Evolutionary conservation across 495 filamentous ascomycete species (phyloP).

Genomic region (Cudoniella acicularis): DNA sequence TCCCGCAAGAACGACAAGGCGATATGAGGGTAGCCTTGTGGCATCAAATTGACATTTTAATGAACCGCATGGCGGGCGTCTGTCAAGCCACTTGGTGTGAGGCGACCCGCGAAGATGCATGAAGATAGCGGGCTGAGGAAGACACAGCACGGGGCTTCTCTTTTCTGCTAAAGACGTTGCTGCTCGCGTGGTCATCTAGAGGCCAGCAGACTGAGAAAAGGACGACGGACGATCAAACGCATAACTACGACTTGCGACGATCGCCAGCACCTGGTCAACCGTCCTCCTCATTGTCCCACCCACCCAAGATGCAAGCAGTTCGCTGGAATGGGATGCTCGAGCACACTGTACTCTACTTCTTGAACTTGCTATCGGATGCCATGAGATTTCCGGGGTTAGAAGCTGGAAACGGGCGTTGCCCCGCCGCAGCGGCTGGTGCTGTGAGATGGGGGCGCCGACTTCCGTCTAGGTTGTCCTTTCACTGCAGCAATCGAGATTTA

Average conservation of each 20-base stretch:
- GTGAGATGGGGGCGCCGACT: not conserved
- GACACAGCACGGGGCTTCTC: too few relatives aligned
- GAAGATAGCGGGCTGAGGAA: not conserved
- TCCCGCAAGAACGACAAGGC: not conserved
- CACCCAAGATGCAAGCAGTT: not conserved
- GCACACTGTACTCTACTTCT: too few relatives aligned
- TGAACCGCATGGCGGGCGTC: slow-evolving; percentile 15
- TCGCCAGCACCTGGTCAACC: not conserved
- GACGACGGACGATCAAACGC: not conserved
- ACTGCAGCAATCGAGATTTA: too few relatives aligned
- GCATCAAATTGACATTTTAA: slow-evolving; percentile 11
- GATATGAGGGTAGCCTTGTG: slow-evolving; percentile 5
- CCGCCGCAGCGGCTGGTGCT: not conserved
- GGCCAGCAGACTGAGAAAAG: not conserved
- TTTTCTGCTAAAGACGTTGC: too few relatives aligned
- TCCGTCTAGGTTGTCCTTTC: not conserved
- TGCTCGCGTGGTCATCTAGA: too few relatives aligned
- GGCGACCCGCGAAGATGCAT: not conserved
- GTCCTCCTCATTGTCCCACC: not conserved
- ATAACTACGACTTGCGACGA: not conserved
- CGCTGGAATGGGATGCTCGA: not conserved
- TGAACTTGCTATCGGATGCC: not conserved
- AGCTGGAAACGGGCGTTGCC: not conserved
- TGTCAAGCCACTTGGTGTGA: slow-evolving; percentile 13
- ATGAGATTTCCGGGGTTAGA: not conserved